phyloP scores from a whole-genome alignment of 331 rosid genomes.

The Malus hybrid region DNA sequence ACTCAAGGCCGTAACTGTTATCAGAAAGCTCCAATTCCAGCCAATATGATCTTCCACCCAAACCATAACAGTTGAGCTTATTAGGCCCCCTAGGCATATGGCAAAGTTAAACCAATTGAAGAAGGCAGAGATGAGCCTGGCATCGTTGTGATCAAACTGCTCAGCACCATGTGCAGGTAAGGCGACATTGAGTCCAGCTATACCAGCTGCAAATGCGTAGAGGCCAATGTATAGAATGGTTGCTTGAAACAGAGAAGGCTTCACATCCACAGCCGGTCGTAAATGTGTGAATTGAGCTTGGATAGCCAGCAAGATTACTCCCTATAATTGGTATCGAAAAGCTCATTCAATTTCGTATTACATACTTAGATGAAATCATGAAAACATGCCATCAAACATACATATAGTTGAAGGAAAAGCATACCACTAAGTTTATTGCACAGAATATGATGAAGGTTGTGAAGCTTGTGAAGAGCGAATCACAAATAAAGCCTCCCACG shows the following conservation, averaged over 20 bases:
- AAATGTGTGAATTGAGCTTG: slow-evolving; percentile 16
- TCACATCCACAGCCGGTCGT: not conserved
- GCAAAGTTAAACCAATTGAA: slow-evolving; percentile 38
- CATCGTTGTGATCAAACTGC: slow-evolving; percentile 26
- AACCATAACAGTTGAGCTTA: slow-evolving; percentile 9
- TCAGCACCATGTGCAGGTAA: slow-evolving; percentile 42
- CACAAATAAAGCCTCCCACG: slow-evolving; percentile 30
- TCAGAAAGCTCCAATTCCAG: slow-evolving; percentile 19
- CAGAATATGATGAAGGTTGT: slow-evolving; percentile 11
- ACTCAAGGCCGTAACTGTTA: slow-evolving; percentile 4
- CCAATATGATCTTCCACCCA: slow-evolving; percentile 20
- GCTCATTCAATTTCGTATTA: not conserved
- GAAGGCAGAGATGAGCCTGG: slow-evolving; percentile 28
- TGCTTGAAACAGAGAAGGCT: slow-evolving; percentile 6
- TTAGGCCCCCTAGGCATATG: slow-evolving; percentile 15
- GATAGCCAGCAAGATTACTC: slow-evolving; percentile 16
- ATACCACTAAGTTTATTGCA: slow-evolving; percentile 20
- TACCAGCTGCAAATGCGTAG: slow-evolving; percentile 20
- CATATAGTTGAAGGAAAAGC: not conserved
- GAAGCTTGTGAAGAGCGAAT: slow-evolving; percentile 29
- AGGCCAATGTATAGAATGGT: slow-evolving; percentile 23
- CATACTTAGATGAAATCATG: not conserved
- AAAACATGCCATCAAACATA: not conserved
- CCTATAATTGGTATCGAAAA: not conserved
- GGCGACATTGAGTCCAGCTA: slow-evolving; percentile 29